Base-by-base conservation (phyloP, 202 grass and related monocot species). In the Alloteropsis angusta region DNA sequence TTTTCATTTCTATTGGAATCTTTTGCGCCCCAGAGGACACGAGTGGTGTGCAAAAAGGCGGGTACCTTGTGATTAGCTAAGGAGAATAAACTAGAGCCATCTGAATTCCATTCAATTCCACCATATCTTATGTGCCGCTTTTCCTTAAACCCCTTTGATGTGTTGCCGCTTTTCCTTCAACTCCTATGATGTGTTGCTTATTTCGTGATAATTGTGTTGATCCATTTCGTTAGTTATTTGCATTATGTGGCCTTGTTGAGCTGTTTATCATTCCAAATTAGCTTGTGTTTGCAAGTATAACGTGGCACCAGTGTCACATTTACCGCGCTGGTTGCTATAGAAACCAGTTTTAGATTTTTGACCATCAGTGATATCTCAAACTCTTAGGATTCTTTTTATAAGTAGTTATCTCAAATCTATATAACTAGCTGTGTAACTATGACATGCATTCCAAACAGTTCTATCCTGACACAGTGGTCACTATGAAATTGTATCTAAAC, bases 51-150 rank as follows among this genome's bases (percentile, higher is more conserved):
- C 30, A 74, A 64, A 73, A 67, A 62, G 30, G 43, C 21, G 8
- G 72, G 18, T 68, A 68, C 49, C 60, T 39, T 85, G 72, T 82
- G 78, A 80, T 81, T 68, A 78, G 42, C 78, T 82, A 66, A 16
- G 65, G 50, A 73, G 65, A 85, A 82, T 85, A 85, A 89, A 78
- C 52, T 61, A 62, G 77, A 54, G 42, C 42, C 65, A 85, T 82
- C 82, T 77, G 30, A 72, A 85, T 74, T 85, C 45, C 67, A 73
- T 85, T 73, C 66, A 26, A 78, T 78, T 67, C 73, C 18, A 68
- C 26, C 59, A 19, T 66, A 36, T 76, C 47, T 19, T 19, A 48
- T 85, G 57, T 15, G 21, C 4, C 48, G 7, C 23, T 18, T 28
- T 22, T 18, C 18, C 4, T 7, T 25, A n/a, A n/a, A n/a, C n/a